Evolutionary conservation across 805 yeast species (phyloP).

Genomic region (Maudiozyma saulgeensis): DNA sequence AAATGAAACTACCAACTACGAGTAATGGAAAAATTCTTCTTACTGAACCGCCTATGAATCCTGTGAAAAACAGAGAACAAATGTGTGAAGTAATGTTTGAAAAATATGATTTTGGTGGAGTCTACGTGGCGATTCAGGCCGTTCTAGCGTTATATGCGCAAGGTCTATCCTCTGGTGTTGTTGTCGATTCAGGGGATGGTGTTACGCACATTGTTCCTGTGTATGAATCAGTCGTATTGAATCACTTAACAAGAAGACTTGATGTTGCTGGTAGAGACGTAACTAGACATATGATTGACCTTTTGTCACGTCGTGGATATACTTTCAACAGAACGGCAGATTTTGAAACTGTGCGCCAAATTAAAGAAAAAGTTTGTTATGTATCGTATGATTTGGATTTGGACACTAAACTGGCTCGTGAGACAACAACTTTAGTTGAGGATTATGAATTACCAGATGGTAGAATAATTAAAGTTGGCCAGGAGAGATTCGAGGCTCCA

Average conservation of each 20-base stretch:
- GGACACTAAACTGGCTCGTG: conserved; percentile 78
- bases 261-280: conserved; percentile 99
- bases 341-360: conserved; percentile 96
- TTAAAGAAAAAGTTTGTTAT: conserved; percentile 91
- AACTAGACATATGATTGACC: conserved; percentile 86
- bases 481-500: conserved; percentile 68
- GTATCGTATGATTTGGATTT: conserved; percentile 89
- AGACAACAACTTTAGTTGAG: conserved; percentile 92
- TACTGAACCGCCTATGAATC: conserved; percentile 98
- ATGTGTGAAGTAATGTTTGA: conserved; percentile 96
- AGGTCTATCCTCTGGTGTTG: conserved; percentile 93
- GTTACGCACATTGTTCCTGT: conserved; percentile 98
- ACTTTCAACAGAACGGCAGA: conserved; percentile 98
- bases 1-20: conserved; percentile 70
- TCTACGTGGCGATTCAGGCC: conserved; percentile 93
- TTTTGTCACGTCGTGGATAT: conserved; percentile 89
- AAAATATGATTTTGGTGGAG: conserved; percentile 84
- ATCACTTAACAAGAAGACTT: conserved; percentile 81
- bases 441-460: conserved; percentile 94
- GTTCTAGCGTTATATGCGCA: conserved; percentile 97
- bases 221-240: conserved; percentile 92
- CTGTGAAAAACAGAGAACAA: conserved; percentile 77
- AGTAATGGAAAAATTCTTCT: conserved; percentile 72
- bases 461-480: conserved; percentile 83
- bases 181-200: conserved; percentile 90